Evolutionary conservation across 805 yeast species (phyloP).

Genomic region (Candida dendrica): DNA sequence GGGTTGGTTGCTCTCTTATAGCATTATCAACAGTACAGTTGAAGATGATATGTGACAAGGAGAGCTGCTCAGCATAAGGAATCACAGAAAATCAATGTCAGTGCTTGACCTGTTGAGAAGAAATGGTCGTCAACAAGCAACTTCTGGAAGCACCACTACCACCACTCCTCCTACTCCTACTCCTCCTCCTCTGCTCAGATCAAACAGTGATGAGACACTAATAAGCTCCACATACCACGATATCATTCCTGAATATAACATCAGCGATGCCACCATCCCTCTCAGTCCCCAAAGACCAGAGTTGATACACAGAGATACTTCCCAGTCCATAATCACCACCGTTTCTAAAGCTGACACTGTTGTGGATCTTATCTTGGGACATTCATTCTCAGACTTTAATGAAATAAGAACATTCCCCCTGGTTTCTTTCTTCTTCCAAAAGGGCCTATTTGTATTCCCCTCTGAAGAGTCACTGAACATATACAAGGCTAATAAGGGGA

Average conservation of each 20-base stretch:
- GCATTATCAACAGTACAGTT: too few relatives aligned
- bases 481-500: conserved; percentile 19
- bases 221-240: background rate
- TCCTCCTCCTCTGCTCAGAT: background rate
- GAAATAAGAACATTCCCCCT: conserved; percentile 25
- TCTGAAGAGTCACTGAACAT: conserved; percentile 23
- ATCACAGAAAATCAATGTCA: background rate
- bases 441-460: conserved; percentile 32
- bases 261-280: background rate
- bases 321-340: background rate
- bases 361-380: conserved; percentile 17
- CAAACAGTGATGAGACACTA: background rate
- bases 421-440: conserved; percentile 24
- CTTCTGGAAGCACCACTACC: background rate
- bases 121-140: background rate
- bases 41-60: too few relatives aligned
- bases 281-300: background rate
- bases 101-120: background rate
- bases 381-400: conserved; percentile 16
- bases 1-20: too few relatives aligned
- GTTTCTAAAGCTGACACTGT: conserved; percentile 12
- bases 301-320: background rate
- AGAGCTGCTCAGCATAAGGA: too few relatives aligned
- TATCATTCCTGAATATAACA: background rate
- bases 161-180: background rate